Percentiles rank a stretch among this genome's conserved stretches.
These are phyloP conservation scores for Penicillium malachiteum DNA, from an alignment of 495 filamentous ascomycete genomes.

Conservation along the genomic window DNA sequence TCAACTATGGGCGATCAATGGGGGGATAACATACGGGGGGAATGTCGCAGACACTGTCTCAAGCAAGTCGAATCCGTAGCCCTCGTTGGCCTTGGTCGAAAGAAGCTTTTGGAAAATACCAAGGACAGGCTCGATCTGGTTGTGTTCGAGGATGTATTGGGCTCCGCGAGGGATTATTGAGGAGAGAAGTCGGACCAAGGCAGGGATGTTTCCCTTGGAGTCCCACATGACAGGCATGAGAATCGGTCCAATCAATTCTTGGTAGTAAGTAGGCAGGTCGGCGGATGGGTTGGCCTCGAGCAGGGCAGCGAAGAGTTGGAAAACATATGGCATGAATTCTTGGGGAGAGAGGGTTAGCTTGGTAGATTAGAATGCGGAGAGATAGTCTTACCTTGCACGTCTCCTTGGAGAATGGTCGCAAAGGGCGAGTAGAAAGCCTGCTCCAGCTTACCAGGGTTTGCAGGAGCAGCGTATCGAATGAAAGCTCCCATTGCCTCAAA, in stretches of 20 bases:
- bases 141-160: conserved; percentile 66
- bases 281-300: conserved; percentile 77
- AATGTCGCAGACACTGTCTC: conserved; percentile 74
- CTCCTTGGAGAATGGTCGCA: conserved; percentile 68
- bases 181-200: conserved; percentile 78
- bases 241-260: conserved; percentile 69
- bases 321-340: conserved; percentile 97
- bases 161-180: conserved; percentile 78
- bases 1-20: neutral
- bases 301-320: conserved; percentile 89
- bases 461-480: conserved; percentile 70
- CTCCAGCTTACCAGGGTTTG: conserved; percentile 71
- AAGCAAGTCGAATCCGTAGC: conserved; percentile 82
- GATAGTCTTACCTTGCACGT: conserved; percentile 65
- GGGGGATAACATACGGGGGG: conserved; percentile 55
- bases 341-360: conserved; percentile 8
- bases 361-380: conserved; percentile 4
- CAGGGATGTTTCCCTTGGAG: conserved; percentile 86
- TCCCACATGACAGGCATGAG: conserved; percentile 82
- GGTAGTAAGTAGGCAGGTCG: conserved; percentile 71
- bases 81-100: conserved; percentile 69
- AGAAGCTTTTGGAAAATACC: conserved; percentile 91
- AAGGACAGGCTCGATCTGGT: conserved; percentile 76
- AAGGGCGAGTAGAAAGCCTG: conserved; percentile 75
- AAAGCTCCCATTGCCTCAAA: conserved; percentile 97